Evolutionary conservation across 1,284 basidiomycete genomes (phyloP).

Genomic region (Anthracocystis setariae): DNA sequence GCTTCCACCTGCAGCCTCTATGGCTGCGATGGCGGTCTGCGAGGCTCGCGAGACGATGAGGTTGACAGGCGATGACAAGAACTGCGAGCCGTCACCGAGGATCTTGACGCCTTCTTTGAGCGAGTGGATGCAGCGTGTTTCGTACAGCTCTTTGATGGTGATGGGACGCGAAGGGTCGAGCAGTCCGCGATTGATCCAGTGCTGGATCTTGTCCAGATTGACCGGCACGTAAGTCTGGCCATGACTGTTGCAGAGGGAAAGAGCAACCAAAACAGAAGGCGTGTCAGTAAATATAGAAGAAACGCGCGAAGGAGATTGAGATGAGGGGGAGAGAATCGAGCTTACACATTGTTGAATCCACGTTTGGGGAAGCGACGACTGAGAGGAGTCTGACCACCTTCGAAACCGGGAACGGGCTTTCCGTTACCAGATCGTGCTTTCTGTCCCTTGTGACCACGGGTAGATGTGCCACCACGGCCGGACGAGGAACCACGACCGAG

Average conservation of each 20-base stretch:
- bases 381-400: conserved; percentile 95
- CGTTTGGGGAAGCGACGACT: conserved; percentile 91
- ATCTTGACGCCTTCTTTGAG: conserved; percentile 91
- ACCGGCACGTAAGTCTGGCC: conserved; percentile 79
- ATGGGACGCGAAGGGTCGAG: conserved; percentile 83
- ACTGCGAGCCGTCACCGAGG: conserved; percentile 79
- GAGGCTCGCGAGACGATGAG: conserved; percentile 87
- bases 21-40: conserved; percentile 82
- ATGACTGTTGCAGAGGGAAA: conserved; percentile 20
- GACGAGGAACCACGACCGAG: conserved; percentile 92
- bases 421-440: conserved; percentile 90
- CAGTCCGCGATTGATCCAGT: conserved; percentile 87
- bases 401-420: conserved; percentile 81
- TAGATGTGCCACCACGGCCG: conserved; percentile 88
- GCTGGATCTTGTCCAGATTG: conserved; percentile 86
- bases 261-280: neutral
- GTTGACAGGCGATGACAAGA: conserved; percentile 79
- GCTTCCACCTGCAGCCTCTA: conserved; percentile 83
- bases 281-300: conserved; percentile 1
- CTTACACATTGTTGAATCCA: conserved; percentile 91
- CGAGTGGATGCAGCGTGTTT: conserved; percentile 87
- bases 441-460: conserved; percentile 94
- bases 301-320: neutral
- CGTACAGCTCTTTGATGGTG: conserved; percentile 83
- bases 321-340: neutral